These are phyloP conservation scores for Nannochloris sp. DNA, from an alignment of 139 green algal genomes.

Conservation along the genomic window DNA sequence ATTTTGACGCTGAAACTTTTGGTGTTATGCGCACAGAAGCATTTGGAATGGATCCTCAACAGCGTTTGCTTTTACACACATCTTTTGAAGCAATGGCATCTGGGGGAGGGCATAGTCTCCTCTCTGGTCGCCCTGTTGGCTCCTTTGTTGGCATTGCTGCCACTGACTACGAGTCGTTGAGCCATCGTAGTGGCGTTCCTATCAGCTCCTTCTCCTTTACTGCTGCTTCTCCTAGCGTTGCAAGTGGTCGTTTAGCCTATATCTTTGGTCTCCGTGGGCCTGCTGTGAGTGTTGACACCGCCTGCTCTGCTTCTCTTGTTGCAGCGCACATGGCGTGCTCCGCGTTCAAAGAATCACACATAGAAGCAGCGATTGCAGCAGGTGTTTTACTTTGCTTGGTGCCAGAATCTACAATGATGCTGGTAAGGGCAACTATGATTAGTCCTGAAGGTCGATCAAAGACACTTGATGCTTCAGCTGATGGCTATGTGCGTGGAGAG, in stretches of 20 bases:
- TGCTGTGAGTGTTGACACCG: conserved; percentile 64
- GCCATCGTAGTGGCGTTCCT: conserved; percentile 18
- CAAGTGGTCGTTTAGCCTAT: conserved; percentile 53
- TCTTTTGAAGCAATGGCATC: conserved; percentile 26
- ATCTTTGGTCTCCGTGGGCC: conserved; percentile 53
- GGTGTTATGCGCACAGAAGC: conserved; percentile 32
- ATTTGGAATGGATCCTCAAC: conserved; percentile 61
- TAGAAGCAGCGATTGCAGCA: conserved; percentile 33
- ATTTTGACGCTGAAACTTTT: conserved; percentile 50
- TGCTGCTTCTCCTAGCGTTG: conserved; percentile 60
- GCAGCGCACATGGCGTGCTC: conserved; percentile 37
- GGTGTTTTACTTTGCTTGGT: conserved; percentile 46
- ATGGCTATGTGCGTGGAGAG: conserved; percentile 81
- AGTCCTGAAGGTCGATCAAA: conserved; percentile 73
- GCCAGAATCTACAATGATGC: conserved; percentile 33
- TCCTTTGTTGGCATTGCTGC: conserved; percentile 62
- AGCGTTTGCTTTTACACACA: conserved; percentile 64
- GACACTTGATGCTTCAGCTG: conserved; percentile 71
- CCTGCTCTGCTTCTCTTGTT: conserved; percentile 61
- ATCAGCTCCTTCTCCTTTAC: conserved; percentile 36
- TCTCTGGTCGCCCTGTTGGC: conserved; percentile 19
- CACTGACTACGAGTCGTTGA: conserved; percentile 57
- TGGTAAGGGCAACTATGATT: conserved; percentile 53
- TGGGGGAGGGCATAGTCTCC: neutral
- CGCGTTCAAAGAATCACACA: conserved; percentile 17